Conservation (phyloP, 495 filamentous ascomycete species). For the Venustampulla echinocandica region DNA sequence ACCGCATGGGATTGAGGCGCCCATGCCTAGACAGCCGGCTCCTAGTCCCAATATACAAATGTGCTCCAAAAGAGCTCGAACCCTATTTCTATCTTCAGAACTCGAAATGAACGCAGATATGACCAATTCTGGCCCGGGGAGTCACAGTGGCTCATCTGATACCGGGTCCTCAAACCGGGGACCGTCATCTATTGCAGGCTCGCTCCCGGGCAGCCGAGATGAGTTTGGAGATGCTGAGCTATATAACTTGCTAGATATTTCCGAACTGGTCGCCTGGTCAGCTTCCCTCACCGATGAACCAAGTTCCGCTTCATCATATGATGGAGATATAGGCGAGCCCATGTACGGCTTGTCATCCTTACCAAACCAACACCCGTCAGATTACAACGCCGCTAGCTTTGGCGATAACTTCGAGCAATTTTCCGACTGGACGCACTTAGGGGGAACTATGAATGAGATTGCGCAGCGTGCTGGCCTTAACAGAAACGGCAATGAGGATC, state of each 20-base stretch:
- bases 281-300: neutral
- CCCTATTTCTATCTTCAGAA: neutral
- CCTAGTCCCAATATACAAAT: neutral
- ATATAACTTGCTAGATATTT: neutral
- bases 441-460: neutral
- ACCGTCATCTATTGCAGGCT: neutral
- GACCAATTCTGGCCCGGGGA: too few species aligned
- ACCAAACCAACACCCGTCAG: neutral
- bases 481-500: neutral
- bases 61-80: neutral
- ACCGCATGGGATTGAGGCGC: neutral
- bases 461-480: neutral
- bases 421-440: neutral
- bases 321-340: neutral
- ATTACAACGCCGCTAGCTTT: neutral
- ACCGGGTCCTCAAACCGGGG: neutral
- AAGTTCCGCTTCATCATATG: neutral
- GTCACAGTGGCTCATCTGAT: neutral
- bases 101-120: too few species aligned
- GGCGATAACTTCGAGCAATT: neutral
- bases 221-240: neutral
- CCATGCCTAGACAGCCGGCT: neutral
- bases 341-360: neutral
- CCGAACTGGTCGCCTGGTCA: neutral
- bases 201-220: neutral